A percentile compares a stretch with the other conserved stretches of the same genome.
These are phyloP conservation scores for Fraxinus greggii DNA, from an alignment of 305 asterid genomes.

Conservation along the genomic window DNA sequence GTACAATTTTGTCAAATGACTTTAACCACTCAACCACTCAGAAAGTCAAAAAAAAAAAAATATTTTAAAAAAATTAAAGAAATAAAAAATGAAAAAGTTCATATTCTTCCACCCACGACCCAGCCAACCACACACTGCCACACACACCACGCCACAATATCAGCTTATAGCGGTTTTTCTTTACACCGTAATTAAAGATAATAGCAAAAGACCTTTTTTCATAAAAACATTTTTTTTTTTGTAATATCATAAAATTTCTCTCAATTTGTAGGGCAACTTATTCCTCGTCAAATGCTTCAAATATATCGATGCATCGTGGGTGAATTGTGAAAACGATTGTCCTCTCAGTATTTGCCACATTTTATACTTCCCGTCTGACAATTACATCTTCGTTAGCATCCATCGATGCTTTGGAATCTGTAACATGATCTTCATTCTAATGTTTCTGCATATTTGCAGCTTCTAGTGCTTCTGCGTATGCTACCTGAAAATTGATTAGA, in stretches of 20 bases:
- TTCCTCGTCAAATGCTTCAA: constrained; percentile 79
- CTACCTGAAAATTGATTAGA: no score
- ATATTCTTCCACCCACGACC: not conserved
- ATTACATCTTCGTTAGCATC: constrained; percentile 84
- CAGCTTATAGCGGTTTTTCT: not conserved
- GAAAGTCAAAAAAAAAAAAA: constrained; percentile 14
- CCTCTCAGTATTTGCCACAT: constrained; percentile 75
- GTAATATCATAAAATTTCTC: not conserved
- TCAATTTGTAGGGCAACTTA: not conserved
- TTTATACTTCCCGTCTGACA: constrained; percentile 76
- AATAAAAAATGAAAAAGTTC: no score
- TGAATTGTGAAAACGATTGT: constrained; percentile 82
- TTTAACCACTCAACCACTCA: not conserved
- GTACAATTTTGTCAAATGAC: not conserved
- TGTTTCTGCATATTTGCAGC: no score
- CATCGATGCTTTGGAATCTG: constrained; percentile 4
- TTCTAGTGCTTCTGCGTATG: no score
- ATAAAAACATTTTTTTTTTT: no score
- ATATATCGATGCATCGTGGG: constrained; percentile 73
- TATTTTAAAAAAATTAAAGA: no score
- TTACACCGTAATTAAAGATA: not conserved
- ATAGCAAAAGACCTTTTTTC: not conserved
- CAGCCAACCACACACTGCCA: not conserved
- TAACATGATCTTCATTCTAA: no score
- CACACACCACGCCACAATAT: not conserved